Percentiles rank a stretch among this genome's conserved stretches.
Conservation (phyloP, 2,329 filamentous ascomycete genomes). For the Penicillium sp. region DNA sequence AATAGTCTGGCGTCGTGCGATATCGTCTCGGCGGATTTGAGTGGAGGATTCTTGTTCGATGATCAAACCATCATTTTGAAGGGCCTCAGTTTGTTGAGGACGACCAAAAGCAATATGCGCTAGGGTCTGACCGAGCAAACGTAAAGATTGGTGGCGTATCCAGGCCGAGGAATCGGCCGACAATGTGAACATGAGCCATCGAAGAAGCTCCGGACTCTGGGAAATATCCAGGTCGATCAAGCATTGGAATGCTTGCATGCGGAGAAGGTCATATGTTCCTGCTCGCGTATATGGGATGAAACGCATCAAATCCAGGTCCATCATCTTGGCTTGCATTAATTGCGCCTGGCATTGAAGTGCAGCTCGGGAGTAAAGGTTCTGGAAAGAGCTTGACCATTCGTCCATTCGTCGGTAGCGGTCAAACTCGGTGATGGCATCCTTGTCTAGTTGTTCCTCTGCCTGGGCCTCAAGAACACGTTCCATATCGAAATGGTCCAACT, state of each 20-base stretch:
- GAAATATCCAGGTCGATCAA: slow-evolving; percentile 58
- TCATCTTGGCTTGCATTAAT: slow-evolving; percentile 55
- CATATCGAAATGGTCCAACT: slow-evolving; percentile 48
- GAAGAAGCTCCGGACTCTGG: slow-evolving; percentile 52
- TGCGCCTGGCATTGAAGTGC: slow-evolving; percentile 60
- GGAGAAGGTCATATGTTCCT: slow-evolving; percentile 61
- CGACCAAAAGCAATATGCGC: slow-evolving; percentile 61
- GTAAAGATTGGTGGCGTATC: slow-evolving; percentile 55
- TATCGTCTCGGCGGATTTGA: slow-evolving; percentile 53
- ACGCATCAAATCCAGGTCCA: slow-evolving; percentile 55
- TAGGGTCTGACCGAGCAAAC: slow-evolving; percentile 55
- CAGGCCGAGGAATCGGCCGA: slow-evolving; percentile 59
- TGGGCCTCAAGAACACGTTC: slow-evolving; percentile 51
- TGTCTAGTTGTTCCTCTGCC: slow-evolving; percentile 56
- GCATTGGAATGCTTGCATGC: slow-evolving; percentile 59
- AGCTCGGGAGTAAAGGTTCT: slow-evolving; percentile 63
- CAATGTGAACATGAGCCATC: slow-evolving; percentile 58
- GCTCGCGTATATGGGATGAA: slow-evolving; percentile 62
- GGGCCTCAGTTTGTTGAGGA: slow-evolving; percentile 33
- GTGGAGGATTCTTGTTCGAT: slow-evolving; percentile 57
- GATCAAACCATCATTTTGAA: slow-evolving; percentile 49
- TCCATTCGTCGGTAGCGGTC: slow-evolving; percentile 64
- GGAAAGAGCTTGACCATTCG: slow-evolving; percentile 66
- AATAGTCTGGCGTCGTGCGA: slow-evolving; percentile 57
- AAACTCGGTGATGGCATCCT: slow-evolving; percentile 60